Evolutionary conservation across 2,329 filamentous ascomycete species (phyloP), one percentile per base, ranked within the genome.

Genomic region (Incumbomyces delicatus): DNA sequence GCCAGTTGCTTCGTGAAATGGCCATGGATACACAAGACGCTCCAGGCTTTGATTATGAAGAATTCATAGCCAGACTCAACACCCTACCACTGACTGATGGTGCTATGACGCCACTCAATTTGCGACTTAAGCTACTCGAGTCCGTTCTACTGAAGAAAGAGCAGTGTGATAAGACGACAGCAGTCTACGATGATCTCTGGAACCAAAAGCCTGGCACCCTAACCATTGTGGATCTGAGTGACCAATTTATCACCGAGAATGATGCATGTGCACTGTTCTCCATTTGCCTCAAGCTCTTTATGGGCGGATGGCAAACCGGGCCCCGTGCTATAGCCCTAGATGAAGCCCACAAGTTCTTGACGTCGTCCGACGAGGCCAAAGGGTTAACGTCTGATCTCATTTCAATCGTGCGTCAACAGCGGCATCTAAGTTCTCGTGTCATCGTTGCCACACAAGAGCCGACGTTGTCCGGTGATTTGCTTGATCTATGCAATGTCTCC

Each of bases 401-500:
- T 0, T 68, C 71, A 0, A 74, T 76, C 0, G 82, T 90, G 52
- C 75, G 85, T 0, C 69, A 82, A 14, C 84, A 90, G 61, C 78
- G 84, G 0, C 85, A 90, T 58, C 63, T 80, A 1, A 83, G 74
- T 1, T 71, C 75, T 0, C 74, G 85, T 0, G 70, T 88, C 3
- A 60, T 90, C 36, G 80, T 90, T 29, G 80, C 83, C 0, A 90
- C 85, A 0, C 84, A 92, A 58, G 85, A 90, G 56, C 85, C 85
- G 0, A 87, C 82, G 0, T 72, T 90, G 3, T 81, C 80, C 0
- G 77, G 79, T 0, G 71, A 73, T 12, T 71, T 92, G 0, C 70
- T 90, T 0, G 83, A 87, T 44, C 67, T 90, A 0, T 87, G 81
- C 60, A 80, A 77, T 1, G 66, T 85, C 13, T 83, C 78, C 0